Percentiles rank a stretch among this genome's conserved stretches.
These are phyloP conservation scores for Diaporthe sp. DNA, from an alignment of 2,329 filamentous ascomycete species.

Conservation along the genomic window DNA sequence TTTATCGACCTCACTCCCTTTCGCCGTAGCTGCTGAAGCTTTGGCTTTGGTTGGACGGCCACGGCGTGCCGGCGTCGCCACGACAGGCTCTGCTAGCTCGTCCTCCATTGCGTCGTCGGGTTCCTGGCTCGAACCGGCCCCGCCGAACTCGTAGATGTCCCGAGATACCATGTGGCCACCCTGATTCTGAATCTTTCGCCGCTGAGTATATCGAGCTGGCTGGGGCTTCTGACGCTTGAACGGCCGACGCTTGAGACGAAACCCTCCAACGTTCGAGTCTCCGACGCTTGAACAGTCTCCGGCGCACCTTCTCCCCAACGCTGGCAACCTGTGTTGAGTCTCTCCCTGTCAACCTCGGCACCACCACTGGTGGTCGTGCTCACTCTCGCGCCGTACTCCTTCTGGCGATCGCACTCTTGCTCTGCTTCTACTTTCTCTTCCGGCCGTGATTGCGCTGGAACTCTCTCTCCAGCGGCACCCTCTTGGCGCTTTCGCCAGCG, in stretches of 20 bases:
- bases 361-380: background rate
- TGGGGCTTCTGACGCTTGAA: background rate
- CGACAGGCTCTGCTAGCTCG: constrained; percentile 43
- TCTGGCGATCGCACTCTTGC: background rate
- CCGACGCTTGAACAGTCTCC: background rate
- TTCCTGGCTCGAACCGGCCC: constrained; percentile 34
- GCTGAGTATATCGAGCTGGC: constrained; percentile 21
- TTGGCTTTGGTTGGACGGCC: constrained; percentile 48
- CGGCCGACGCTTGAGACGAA: background rate
- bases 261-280: background rate
- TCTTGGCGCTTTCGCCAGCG: background rate
- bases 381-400: background rate
- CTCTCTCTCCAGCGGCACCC: background rate
- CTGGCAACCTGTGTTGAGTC: constrained; percentile 24
- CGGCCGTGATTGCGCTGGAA: background rate
- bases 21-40: constrained; percentile 36
- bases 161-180: background rate
- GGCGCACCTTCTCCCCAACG: background rate
- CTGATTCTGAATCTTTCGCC: background rate
- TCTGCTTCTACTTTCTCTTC: background rate
- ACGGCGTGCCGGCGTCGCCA: constrained; percentile 49
- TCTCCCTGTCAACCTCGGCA: background rate
- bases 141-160: constrained; percentile 39
- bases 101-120: constrained; percentile 34
- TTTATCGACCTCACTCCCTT: constrained; percentile 42